phyloP scores from a whole-genome alignment of 768 basidiomycete species.

The Lentinus brumalis region DNA sequence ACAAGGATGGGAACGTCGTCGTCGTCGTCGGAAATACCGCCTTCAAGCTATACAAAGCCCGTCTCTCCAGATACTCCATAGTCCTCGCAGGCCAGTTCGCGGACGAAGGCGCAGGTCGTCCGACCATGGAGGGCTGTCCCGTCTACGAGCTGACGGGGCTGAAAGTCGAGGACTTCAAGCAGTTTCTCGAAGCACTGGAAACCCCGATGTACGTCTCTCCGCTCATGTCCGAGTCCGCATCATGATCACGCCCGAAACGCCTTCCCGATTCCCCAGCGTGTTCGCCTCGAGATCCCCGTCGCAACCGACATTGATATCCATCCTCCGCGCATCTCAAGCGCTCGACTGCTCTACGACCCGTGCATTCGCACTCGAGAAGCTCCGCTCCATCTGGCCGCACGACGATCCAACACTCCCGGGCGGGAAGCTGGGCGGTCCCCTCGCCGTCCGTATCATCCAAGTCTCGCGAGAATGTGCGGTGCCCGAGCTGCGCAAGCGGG shows the following conservation, averaged over 20 bases:
- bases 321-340: too few species aligned
- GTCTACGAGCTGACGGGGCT: slow-evolving; percentile 29
- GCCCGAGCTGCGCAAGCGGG: slow-evolving; percentile 35
- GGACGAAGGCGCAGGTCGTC: not conserved
- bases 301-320: too few species aligned
- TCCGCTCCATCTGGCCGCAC: slow-evolving; percentile 32
- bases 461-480: slow-evolving; percentile 33
- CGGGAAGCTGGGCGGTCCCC: not conserved
- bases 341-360: slow-evolving; percentile 34
- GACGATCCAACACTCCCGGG: slow-evolving; percentile 20
- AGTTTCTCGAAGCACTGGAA: slow-evolving; percentile 34
- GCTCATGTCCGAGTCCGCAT: not conserved
- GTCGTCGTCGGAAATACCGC: slow-evolving; percentile 34
- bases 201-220: slow-evolving; percentile 32
- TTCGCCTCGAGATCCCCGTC: too few species aligned
- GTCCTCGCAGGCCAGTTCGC: slow-evolving; percentile 35
- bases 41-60: slow-evolving; percentile 38
- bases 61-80: slow-evolving; percentile 30
- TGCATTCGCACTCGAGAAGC: slow-evolving; percentile 29
- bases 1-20: slow-evolving; percentile 37
- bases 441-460: slow-evolving; percentile 31
- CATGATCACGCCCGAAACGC: not conserved
- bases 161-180: slow-evolving; percentile 33
- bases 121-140: slow-evolving; percentile 17
- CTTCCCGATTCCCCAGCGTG: too few species aligned